These are phyloP conservation scores for Thraustochytrium striatum DNA, from an alignment of 352 stramenopile genomes.

Conservation along the genomic window DNA sequence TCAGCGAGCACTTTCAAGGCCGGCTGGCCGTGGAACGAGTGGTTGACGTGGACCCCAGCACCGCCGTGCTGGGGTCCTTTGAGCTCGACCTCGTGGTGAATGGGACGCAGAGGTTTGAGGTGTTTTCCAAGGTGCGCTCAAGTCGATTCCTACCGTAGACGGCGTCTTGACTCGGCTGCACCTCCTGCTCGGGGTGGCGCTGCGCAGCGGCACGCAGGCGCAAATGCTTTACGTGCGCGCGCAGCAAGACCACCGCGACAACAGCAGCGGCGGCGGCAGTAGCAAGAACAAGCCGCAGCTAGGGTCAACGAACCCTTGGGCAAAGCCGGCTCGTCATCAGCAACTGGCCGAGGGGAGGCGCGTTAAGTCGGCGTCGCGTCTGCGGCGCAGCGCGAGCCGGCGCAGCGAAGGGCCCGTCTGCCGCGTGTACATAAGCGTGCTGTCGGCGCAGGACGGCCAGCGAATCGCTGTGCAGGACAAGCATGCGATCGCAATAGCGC, in stretches of 20 bases:
- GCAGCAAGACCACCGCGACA: not conserved
- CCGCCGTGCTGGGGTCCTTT: not conserved
- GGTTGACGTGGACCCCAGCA: not conserved
- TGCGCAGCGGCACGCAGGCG: not conserved
- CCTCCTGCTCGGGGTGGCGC: not conserved
- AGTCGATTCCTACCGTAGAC: not conserved
- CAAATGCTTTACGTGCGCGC: not conserved
- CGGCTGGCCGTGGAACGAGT: not conserved
- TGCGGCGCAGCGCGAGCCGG: not conserved
- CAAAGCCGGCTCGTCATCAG: no score
- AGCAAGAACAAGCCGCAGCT: not conserved
- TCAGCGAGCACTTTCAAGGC: not conserved
- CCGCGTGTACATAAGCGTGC: not conserved
- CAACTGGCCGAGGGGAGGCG: no score
- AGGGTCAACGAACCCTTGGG: no score
- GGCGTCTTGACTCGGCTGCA: not conserved
- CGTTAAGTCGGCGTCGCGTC: not conserved
- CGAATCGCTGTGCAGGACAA: no score
- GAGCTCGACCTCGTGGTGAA: not conserved
- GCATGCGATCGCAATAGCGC: no score
- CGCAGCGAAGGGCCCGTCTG: not conserved
- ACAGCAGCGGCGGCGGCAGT: no score
- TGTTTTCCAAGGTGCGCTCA: constrained; percentile 9
- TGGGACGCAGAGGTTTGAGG: not conserved
- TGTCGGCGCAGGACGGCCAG: not conserved